A percentile compares a stretch with the other conserved stretches of the same genome.
phyloP scores from a whole-genome alignment of 345 rosid genomes.

The Psidium guajava region DNA sequence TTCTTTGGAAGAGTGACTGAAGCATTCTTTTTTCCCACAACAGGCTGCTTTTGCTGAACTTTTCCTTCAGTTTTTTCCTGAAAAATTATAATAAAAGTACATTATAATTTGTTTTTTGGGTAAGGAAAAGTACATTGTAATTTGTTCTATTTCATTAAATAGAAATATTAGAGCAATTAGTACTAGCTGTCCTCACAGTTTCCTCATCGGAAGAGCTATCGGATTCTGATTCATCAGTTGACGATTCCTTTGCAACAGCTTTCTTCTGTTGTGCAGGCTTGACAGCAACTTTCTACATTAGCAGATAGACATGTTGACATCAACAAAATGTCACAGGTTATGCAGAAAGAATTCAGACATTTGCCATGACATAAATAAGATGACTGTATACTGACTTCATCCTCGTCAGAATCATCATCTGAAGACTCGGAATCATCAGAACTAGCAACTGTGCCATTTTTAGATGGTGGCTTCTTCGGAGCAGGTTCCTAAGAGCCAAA shows the following conservation, averaged over 20 bases:
- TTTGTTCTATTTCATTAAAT: neutral
- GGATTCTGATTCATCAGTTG: slow-evolving; percentile 5
- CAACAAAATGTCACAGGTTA: neutral
- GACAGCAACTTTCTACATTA: neutral
- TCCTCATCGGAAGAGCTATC: slow-evolving; percentile 5
- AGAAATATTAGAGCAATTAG: neutral
- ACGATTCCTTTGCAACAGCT: neutral
- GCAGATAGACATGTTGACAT: neutral
- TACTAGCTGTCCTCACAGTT: neutral
- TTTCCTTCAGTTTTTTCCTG: slow-evolving; percentile 12
- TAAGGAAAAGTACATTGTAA: neutral
- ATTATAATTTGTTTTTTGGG: neutral
- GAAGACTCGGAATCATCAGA: slow-evolving; percentile 30
- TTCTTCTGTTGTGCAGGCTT: slow-evolving; percentile 2
- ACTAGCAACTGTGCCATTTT: slow-evolving; percentile 23
- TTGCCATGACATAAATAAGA: neutral
- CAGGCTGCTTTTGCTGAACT: slow-evolving; percentile 3
- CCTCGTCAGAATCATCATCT: slow-evolving; percentile 33
- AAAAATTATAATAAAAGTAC: neutral
- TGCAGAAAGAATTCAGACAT: neutral
- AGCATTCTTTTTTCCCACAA: slow-evolving; percentile 4
- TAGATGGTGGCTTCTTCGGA: slow-evolving; percentile 24
- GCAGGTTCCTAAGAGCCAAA: slow-evolving; percentile 22
- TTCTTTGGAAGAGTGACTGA: neutral
- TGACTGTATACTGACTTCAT: neutral